phyloP scores from a whole-genome alignment of 805 yeast species.

The Wickerhamiella kurtzmanii region DNA sequence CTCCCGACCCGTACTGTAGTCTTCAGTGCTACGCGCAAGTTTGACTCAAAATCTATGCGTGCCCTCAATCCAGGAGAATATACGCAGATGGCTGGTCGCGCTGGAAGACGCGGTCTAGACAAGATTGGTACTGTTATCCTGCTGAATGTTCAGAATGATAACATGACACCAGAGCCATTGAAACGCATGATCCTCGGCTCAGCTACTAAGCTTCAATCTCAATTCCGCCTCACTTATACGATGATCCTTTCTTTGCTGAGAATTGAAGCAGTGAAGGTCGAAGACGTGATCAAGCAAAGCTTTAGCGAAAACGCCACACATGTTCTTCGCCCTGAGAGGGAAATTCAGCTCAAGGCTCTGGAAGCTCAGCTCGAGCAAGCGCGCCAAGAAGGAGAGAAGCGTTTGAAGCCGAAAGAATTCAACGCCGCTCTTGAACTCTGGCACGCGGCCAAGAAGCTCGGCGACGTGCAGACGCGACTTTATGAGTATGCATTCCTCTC shows the following conservation, averaged over 20 bases:
- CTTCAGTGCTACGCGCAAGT: constrained; percentile 71
- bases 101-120: constrained; percentile 95
- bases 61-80: constrained; percentile 88
- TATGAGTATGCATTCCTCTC: neutral
- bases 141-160: constrained; percentile 41
- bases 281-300: constrained; percentile 93
- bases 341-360: constrained; percentile 41
- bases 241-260: constrained; percentile 83
- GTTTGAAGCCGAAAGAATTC: neutral
- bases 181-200: constrained; percentile 76
- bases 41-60: constrained; percentile 77
- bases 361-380: constrained; percentile 1
- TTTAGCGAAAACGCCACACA: constrained; percentile 87
- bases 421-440: constrained; percentile 1
- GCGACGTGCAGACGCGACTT: constrained; percentile 1
- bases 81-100: constrained; percentile 98
- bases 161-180: constrained; percentile 33
- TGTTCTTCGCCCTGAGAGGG: constrained; percentile 73
- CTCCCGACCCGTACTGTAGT: constrained; percentile 94
- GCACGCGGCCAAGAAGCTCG: constrained; percentile 1
- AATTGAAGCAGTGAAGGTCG: constrained; percentile 91
- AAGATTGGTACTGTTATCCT: constrained; percentile 86
- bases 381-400: neutral
- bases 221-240: constrained; percentile 85
- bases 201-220: constrained; percentile 82